phyloP scores from a whole-genome alignment of 371 early-diverging fungal genomes.

The Batkoa obscura region DNA sequence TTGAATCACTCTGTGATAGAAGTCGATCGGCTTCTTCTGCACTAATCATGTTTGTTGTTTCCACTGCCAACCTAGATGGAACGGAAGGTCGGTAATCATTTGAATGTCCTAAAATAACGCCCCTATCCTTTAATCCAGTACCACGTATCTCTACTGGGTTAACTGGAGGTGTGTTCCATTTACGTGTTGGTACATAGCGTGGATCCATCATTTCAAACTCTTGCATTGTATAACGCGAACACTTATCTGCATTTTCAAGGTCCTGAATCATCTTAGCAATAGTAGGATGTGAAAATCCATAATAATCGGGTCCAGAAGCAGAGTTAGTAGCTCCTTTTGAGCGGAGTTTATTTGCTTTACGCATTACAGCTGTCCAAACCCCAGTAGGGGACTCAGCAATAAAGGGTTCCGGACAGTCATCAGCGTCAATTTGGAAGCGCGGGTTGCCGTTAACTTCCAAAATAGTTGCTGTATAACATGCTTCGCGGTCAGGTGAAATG shows the following conservation, averaged over 20 bases:
- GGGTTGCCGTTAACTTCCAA: not conserved
- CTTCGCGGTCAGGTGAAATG: not conserved
- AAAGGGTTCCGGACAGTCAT: not conserved
- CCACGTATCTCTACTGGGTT: not conserved
- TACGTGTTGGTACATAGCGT: not conserved
- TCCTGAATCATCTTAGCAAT: conserved; percentile 80
- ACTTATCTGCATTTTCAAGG: conserved; percentile 45
- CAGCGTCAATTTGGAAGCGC: not conserved
- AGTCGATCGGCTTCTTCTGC: no score
- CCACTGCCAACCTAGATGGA: no score
- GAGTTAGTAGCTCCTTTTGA: conserved; percentile 58
- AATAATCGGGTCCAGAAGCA: conserved; percentile 80
- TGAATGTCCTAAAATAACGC: no score
- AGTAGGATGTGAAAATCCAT: conserved; percentile 74
- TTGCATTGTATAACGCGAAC: conserved; percentile 50
- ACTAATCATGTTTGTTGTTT: no score
- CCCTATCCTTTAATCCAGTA: no score
- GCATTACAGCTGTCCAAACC: conserved; percentile 74
- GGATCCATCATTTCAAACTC: conserved; percentile 23
- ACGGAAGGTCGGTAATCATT: no score
- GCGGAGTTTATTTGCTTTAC: conserved; percentile 51
- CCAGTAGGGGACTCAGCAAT: conserved; percentile 64
- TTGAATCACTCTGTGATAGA: no score
- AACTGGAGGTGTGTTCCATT: conserved; percentile 19
- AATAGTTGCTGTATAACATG: conserved; percentile 2